Percentiles rank a stretch among this genome's conserved stretches.
Conservation (phyloP, 129 eudicot genomes). For the Ambrosia trifida region DNA sequence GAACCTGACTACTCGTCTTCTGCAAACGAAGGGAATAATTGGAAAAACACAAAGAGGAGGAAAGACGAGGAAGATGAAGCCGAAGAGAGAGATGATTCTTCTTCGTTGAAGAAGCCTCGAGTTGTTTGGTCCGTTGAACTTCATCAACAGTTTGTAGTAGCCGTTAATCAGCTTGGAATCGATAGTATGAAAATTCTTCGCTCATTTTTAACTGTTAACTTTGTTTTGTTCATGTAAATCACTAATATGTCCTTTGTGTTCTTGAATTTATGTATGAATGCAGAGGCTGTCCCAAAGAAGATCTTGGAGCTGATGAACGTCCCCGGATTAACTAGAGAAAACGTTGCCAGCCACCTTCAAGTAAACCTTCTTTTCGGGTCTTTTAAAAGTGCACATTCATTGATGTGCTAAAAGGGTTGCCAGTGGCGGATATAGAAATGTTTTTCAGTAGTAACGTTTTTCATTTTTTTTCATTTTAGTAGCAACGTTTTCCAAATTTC, state of each 20-base stretch:
- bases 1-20: conserved; percentile 37
- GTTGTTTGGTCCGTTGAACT: conserved; percentile 70
- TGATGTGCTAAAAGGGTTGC: conserved; percentile 13
- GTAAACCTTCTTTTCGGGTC: conserved; percentile 39
- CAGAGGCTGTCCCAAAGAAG: conserved; percentile 99
- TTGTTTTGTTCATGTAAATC: conserved; percentile 9
- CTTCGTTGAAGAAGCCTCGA: conserved; percentile 66
- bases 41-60: conserved; percentile 48
- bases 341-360: conserved; percentile 99
- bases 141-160: conserved; percentile 72
- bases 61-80: conserved; percentile 61
- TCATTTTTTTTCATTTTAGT: too few relatives aligned
- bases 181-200: conserved; percentile 45
- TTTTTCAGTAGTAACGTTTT: too few relatives aligned
- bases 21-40: conserved; percentile 46
- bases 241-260: conserved; percentile 12
- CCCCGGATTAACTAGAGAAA: conserved; percentile 89
- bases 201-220: not conserved
- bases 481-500: too few relatives aligned
- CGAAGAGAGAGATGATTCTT: conserved; percentile 50
- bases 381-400: not conserved
- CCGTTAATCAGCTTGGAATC: conserved; percentile 60
- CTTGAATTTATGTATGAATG: conserved; percentile 7
- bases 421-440: too few relatives aligned
- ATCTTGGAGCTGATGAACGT: conserved; percentile 97